Evolutionary conservation across 2,329 filamentous ascomycete species (phyloP), one percentile per base, ranked within the genome.

Genomic region (Curvularia spicifera): DNA sequence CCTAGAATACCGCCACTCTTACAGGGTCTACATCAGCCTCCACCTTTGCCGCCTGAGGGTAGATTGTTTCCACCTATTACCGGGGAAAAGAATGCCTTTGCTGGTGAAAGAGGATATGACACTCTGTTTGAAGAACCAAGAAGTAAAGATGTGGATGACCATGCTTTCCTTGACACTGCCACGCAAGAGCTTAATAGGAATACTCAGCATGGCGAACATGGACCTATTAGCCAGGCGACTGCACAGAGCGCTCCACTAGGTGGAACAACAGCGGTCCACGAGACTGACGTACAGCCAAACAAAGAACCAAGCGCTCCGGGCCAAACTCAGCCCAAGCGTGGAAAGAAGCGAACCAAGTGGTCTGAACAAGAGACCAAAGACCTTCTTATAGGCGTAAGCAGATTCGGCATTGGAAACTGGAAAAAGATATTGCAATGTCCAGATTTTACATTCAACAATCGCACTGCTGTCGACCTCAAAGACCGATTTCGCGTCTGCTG

Each of bases 381-480:
- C 61, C 71, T 89, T 26, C 76, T 88, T 12, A 78, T 81, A 56
- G 87, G 87, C 0, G 86, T 88, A 8, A 80, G 83, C 37, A 83
- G 81, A 60, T 87, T 85, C 65, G 87, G 86, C 1, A 84, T 88
- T 59, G 87, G 87, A 3, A 87, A 82, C 61, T 89, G 87, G 87
- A 88, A 86, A 55, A 83, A 82, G 62, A 88, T 89, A 18, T 70
- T 88, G 26, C 78, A 83, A 3, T 83, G 84, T 62, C 72, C 82
- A 15, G 83, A 86, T 33, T 83, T 85, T 57, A 77, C 76, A 3
- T 89, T 89, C 68, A 80, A 85, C 59, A 78, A 81, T 10, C 79
- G 87, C 28, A 87, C 82, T n/a, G 82, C 85, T 9, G 81, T 86
- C 24, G 87, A 89, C 64, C 71, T 89, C 47, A 89, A 89, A 74